Evolutionary conservation across 2,329 filamentous ascomycete genomes (phyloP).

Genomic region (Lecanicillium sp.): DNA sequence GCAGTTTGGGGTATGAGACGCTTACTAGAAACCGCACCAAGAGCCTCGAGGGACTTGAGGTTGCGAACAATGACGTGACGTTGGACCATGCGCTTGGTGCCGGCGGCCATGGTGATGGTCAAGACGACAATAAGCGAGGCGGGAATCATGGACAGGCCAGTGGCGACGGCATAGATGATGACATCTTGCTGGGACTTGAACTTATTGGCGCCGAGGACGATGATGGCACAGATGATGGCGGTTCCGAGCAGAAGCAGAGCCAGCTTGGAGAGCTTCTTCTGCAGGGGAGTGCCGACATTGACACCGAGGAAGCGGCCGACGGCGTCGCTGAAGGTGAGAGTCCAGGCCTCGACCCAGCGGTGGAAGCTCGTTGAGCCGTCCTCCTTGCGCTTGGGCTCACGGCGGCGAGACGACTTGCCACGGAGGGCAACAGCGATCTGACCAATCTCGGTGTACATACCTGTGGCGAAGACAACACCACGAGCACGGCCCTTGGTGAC

Average conservation of each 20-base stretch:
- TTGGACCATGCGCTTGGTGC: constrained; percentile 46
- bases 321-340: constrained; percentile 26
- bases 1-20: constrained; percentile 6
- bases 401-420: constrained; percentile 24
- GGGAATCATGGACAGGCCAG: constrained; percentile 42
- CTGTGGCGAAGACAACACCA: constrained; percentile 54
- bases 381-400: constrained; percentile 33
- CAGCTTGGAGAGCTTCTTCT: constrained; percentile 62
- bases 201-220: constrained; percentile 35
- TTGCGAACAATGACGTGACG: constrained; percentile 46
- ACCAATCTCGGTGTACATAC: constrained; percentile 55
- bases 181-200: constrained; percentile 28
- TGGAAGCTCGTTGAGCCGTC: constrained; percentile 27
- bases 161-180: constrained; percentile 36
- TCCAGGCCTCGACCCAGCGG: constrained; percentile 27
- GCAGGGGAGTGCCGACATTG: constrained; percentile 57
- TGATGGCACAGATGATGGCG: constrained; percentile 38
- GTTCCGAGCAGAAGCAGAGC: constrained; percentile 60
- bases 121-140: constrained; percentile 43
- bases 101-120: constrained; percentile 52
- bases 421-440: constrained; percentile 46
- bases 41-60: constrained; percentile 42
- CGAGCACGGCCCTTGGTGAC: constrained; percentile 53
- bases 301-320: constrained; percentile 40
- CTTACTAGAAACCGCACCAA: constrained; percentile 44